Evolutionary conservation across 75 land plant genomes (phyloP).

Genomic region (Pseudotsuga menziesii): DNA sequence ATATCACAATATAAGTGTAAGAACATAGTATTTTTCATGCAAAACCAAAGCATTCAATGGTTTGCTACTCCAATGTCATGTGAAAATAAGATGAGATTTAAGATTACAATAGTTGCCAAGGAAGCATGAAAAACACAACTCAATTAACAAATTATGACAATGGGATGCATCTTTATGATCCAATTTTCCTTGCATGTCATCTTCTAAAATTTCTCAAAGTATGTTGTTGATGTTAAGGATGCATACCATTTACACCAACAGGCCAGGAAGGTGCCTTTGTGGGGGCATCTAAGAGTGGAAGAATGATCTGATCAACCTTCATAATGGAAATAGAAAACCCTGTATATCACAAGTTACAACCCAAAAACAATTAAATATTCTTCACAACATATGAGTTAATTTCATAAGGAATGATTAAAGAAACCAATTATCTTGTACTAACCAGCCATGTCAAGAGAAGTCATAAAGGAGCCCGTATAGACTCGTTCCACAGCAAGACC

Average conservation of each 20-base stretch:
- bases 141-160: not conserved
- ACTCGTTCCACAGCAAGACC: slow-evolving; percentile 97
- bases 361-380: slow-evolving; percentile 6
- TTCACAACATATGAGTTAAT: not conserved
- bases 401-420: not conserved
- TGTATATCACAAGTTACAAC: slow-evolving; percentile 21
- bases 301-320: slow-evolving; percentile 71
- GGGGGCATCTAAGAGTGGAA: slow-evolving; percentile 77
- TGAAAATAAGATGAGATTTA: not conserved
- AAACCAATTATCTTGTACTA: slow-evolving; percentile 2
- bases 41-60: not conserved
- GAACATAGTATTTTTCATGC: not conserved
- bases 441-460: slow-evolving; percentile 99
- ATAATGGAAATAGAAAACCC: slow-evolving; percentile 85
- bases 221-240: not conserved
- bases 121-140: not conserved
- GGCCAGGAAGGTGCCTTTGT: slow-evolving; percentile 96
- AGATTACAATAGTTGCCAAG: not conserved
- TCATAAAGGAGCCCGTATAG: slow-evolving; percentile 94
- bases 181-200: not conserved
- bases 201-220: not conserved
- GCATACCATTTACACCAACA: slow-evolving; percentile 79
- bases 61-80: not conserved
- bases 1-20: not conserved
- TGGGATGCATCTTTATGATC: too few relatives aligned